These are phyloP conservation scores for Solanum pennellii DNA, from an alignment of 257 asterid genomes.

Conservation along the genomic window DNA sequence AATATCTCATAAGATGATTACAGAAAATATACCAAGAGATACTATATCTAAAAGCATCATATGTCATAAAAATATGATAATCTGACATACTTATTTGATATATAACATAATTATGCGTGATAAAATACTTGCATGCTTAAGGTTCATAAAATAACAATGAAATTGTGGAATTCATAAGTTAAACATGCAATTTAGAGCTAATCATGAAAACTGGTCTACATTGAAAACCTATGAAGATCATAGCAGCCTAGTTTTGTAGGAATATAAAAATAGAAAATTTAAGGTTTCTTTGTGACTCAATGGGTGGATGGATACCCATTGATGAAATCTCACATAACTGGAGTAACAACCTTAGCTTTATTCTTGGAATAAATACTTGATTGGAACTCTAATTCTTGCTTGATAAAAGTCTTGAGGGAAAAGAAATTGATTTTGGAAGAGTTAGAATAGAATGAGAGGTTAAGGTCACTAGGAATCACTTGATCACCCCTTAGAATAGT, in stretches of 20 bases:
- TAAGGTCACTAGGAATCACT: not conserved
- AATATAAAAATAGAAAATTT: too few relatives aligned
- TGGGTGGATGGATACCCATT: not conserved
- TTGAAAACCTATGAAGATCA: too few relatives aligned
- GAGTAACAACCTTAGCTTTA: too few relatives aligned
- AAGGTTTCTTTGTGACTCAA: too few relatives aligned
- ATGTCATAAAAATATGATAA: too few relatives aligned
- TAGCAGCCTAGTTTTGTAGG: not conserved
- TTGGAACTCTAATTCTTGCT: too few relatives aligned
- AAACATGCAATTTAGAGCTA: not conserved
- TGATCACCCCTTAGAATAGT: not conserved
- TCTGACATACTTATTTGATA: too few relatives aligned
- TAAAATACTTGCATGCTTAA: not conserved
- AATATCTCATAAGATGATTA: not conserved
- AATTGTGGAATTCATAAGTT: not conserved
- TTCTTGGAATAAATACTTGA: too few relatives aligned
- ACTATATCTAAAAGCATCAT: not conserved
- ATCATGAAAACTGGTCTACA: not conserved
- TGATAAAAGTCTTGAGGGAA: not conserved
- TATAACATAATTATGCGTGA: not conserved
- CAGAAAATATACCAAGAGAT: too few relatives aligned
- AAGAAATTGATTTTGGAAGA: not conserved
- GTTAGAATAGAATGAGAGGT: not conserved
- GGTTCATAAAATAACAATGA: not conserved
- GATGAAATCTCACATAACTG: not conserved